Conservation (phyloP, 2,329 filamentous ascomycete species). For the Ascocoryne sarcoides region DNA sequence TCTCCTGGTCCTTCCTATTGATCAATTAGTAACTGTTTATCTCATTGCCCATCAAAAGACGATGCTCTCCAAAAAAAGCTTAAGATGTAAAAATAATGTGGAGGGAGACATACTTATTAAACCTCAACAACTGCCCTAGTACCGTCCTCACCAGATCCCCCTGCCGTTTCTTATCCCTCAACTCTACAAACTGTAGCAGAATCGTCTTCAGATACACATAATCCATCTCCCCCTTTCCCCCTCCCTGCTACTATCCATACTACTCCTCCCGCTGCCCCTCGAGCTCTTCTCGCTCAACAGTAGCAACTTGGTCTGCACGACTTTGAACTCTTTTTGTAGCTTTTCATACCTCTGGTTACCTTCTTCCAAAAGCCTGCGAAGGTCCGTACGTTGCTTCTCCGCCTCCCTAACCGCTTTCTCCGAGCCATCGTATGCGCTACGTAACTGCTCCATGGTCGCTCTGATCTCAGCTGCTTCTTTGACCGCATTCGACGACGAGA, state of each 20-base stretch:
- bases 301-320: slow-evolving; percentile 37
- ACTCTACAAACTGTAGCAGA: slow-evolving; percentile 71
- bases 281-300: slow-evolving; percentile 25
- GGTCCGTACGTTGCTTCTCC: slow-evolving; percentile 71
- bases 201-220: slow-evolving; percentile 69
- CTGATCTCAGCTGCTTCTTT: slow-evolving; percentile 71
- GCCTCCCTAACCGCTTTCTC: slow-evolving; percentile 64
- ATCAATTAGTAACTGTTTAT: slow-evolving; percentile 8
- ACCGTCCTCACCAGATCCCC: slow-evolving; percentile 65
- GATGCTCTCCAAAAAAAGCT: no score
- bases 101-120: slow-evolving; percentile 55
- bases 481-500: slow-evolving; percentile 52
- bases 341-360: slow-evolving; percentile 70
- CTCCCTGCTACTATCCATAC: slow-evolving; percentile 28
- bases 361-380: slow-evolving; percentile 71
- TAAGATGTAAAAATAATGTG: not conserved
- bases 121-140: slow-evolving; percentile 64
- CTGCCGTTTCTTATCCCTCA: slow-evolving; percentile 68
- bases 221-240: slow-evolving; percentile 18
- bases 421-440: slow-evolving; percentile 66
- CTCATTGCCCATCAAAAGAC: no score
- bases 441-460: slow-evolving; percentile 66
- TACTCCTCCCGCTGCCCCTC: slow-evolving; percentile 14
- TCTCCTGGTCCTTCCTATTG: slow-evolving; percentile 65
- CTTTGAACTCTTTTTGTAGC: slow-evolving; percentile 57